A percentile compares a stretch with the other conserved stretches of the same genome.
Evolutionary conservation across 148 eudicot genomes (phyloP).

Genomic region (Silene conica): DNA sequence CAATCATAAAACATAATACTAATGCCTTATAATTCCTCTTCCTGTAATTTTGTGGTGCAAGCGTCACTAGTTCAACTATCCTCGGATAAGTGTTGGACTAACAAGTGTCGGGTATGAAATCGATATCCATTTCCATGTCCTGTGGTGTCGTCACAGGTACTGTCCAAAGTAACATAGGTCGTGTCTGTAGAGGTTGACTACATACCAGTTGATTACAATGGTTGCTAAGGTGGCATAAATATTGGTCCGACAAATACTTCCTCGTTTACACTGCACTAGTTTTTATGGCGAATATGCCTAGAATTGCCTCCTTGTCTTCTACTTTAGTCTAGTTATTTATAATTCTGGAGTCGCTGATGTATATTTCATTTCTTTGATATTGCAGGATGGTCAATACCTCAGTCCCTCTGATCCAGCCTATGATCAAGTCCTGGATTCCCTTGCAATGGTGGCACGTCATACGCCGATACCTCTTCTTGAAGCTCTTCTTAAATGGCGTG

Average conservation of each 20-base stretch:
- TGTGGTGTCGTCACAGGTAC: too few species aligned
- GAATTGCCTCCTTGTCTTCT: not conserved
- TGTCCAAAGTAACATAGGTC: too few species aligned
- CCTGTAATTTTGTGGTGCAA: too few species aligned
- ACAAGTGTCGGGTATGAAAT: too few species aligned
- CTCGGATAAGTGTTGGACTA: too few species aligned
- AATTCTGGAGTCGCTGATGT: not conserved
- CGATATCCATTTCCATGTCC: too few species aligned
- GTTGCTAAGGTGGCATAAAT: not conserved
- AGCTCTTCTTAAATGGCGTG: constrained; percentile 97
- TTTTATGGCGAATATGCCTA: not conserved
- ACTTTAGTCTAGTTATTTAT: not conserved
- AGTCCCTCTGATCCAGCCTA: constrained; percentile 98
- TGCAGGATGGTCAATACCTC: constrained; percentile 98
- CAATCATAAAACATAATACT: too few species aligned
- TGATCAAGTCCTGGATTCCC: constrained; percentile 96
- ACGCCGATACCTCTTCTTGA: constrained; percentile 96
- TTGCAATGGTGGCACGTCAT: constrained; percentile 99
- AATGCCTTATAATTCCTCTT: too few species aligned
- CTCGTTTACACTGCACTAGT: not conserved
- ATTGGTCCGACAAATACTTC: not conserved
- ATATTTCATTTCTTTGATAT: constrained; percentile 18
- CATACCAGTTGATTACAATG: not conserved
- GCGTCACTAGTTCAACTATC: too few species aligned
- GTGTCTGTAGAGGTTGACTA: not conserved